A percentile compares a stretch with the other conserved stretches of the same genome.
Evolutionary conservation across 306 rosid genomes (phyloP).

Genomic region (Trifolium repens): DNA sequence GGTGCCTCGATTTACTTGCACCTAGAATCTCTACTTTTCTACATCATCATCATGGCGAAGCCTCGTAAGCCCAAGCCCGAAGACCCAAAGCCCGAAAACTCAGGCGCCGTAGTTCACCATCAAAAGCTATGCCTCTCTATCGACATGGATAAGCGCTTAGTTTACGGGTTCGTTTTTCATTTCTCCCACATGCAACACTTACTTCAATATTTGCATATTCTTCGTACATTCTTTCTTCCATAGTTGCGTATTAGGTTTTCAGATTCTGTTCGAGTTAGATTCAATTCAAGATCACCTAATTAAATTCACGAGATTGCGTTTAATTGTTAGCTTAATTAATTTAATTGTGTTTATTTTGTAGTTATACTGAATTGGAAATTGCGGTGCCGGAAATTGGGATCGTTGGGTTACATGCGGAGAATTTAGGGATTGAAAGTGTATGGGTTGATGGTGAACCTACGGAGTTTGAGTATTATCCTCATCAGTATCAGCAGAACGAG

Average conservation of each 20-base stretch:
- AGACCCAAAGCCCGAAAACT: slow-evolving; percentile 79
- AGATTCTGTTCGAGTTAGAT: slow-evolving; percentile 2
- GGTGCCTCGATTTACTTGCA: background rate
- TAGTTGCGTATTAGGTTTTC: background rate
- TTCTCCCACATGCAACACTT: background rate
- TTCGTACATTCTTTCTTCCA: no score
- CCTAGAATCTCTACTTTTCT: background rate
- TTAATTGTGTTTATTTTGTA: slow-evolving; percentile 31
- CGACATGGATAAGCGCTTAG: slow-evolving; percentile 67
- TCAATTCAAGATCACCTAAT: background rate
- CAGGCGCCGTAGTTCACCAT: slow-evolving; percentile 81
- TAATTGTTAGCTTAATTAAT: background rate
- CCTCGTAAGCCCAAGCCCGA: slow-evolving; percentile 92
- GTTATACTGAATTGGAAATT: slow-evolving; percentile 89
- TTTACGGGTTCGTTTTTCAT: slow-evolving; percentile 73
- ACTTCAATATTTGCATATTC: background rate
- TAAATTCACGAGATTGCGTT: background rate
- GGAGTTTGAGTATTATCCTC: slow-evolving; percentile 85
- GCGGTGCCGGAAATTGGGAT: slow-evolving; percentile 92
- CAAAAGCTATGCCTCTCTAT: slow-evolving; percentile 93
- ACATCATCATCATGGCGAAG: slow-evolving; percentile 66
- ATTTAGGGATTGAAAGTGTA: slow-evolving; percentile 80
- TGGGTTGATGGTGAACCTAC: slow-evolving; percentile 90
- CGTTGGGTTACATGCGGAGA: slow-evolving; percentile 93
- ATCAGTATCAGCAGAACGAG: slow-evolving; percentile 52